Evolutionary conservation across 805 yeast species (phyloP).

Genomic region (Ogataea nitratoaversa): DNA sequence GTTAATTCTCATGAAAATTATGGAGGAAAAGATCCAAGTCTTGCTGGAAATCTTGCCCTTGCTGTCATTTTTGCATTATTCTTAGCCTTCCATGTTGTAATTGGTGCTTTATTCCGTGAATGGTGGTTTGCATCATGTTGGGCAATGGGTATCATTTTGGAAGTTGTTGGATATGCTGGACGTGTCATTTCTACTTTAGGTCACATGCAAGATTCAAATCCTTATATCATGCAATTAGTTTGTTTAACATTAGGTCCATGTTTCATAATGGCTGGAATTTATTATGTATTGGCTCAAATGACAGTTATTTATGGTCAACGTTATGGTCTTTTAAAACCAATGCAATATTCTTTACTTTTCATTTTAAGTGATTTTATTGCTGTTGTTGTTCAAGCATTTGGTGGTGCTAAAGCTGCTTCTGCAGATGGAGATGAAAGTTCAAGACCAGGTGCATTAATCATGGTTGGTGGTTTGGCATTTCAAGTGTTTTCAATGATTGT

Average conservation of each 20-base stretch:
- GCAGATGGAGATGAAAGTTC: conserved; percentile 30
- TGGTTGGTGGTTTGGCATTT: conserved; percentile 74
- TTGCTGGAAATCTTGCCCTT: conserved; percentile 60
- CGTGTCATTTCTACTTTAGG: conserved; percentile 45
- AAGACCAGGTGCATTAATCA: conserved; percentile 53
- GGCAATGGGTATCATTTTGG: conserved; percentile 54
- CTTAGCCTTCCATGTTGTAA: conserved; percentile 36
- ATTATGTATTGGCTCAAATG: conserved; percentile 64
- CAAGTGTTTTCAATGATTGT: conserved; percentile 76
- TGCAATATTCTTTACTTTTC: conserved; percentile 60
- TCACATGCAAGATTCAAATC: conserved; percentile 28
- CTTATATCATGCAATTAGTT: conserved; percentile 60
- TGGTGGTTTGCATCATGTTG: conserved; percentile 66
- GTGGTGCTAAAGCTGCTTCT: conserved; percentile 70
- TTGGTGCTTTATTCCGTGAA: conserved; percentile 46
- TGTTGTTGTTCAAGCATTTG: conserved; percentile 64
- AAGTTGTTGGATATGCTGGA: conserved; percentile 65
- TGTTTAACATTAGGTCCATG: conserved; percentile 78
- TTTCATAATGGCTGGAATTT: conserved; percentile 80
- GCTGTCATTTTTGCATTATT: too few species aligned
- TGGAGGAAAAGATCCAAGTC: conserved; percentile 1
- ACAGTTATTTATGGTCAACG: conserved; percentile 56
- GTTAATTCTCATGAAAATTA: not conserved
- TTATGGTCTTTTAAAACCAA: conserved; percentile 51
- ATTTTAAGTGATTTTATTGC: conserved; percentile 62